Conservation (phyloP, 2,329 filamentous ascomycete genomes). For the Phialophora verrucosa region DNA sequence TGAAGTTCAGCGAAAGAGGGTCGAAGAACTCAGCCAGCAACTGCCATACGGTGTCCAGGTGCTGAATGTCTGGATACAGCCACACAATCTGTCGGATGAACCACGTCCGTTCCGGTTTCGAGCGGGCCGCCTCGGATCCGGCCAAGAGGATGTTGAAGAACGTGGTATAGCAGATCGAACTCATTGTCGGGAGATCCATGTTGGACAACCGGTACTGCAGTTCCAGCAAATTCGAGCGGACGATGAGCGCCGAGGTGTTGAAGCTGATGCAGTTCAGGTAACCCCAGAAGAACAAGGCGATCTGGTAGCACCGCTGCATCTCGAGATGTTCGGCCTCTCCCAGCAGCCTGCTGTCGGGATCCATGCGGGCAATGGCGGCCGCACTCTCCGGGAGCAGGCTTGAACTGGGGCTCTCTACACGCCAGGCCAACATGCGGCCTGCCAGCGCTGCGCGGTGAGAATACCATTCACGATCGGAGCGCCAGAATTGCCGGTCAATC, state of each 20-base stretch:
- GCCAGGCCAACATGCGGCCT: constrained; percentile 29
- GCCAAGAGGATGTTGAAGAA: constrained; percentile 32
- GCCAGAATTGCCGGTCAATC: constrained; percentile 28
- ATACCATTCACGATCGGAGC: constrained; percentile 30
- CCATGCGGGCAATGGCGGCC: constrained; percentile 25
- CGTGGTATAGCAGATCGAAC: constrained; percentile 13
- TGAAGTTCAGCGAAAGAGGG: constrained; percentile 25
- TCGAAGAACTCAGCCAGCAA: constrained; percentile 31
- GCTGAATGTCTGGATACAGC: constrained; percentile 24
- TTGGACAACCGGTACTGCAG: constrained; percentile 27
- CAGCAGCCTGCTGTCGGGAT: constrained; percentile 19
- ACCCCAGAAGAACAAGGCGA: constrained; percentile 30
- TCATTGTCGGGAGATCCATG: constrained; percentile 23
- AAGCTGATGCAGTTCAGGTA: constrained; percentile 32
- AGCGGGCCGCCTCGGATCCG: constrained; percentile 19
- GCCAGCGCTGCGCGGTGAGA: constrained; percentile 21
- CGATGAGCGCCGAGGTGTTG: constrained; percentile 27
- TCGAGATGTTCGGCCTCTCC: constrained; percentile 14
- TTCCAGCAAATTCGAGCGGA: constrained; percentile 28
- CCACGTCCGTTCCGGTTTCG: constrained; percentile 25
- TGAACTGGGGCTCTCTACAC: constrained; percentile 25
- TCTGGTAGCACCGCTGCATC: constrained; percentile 32
- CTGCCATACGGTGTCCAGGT: constrained; percentile 26
- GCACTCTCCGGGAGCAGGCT: constrained; percentile 19
- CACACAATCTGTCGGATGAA: constrained; percentile 22